Evolutionary conservation across 192 early-diverging fungal genomes (phyloP).

Genomic region (Martensiomyces pterosporus): DNA sequence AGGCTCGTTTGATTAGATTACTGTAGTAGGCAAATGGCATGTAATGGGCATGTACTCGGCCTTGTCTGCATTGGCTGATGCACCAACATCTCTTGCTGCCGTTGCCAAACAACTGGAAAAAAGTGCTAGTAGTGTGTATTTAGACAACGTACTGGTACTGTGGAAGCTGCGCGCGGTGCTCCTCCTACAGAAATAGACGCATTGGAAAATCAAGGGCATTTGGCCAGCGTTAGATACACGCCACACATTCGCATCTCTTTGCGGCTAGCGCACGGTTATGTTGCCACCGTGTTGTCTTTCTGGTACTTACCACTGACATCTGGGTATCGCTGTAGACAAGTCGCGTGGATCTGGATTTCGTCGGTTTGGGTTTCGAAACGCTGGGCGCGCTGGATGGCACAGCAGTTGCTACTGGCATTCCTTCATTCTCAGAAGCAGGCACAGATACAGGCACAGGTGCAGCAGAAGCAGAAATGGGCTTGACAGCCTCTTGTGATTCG

Average conservation of each 20-base stretch:
- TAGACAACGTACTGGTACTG: slow-evolving; percentile 16
- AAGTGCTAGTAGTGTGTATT: too few species aligned
- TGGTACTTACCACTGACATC: slow-evolving; percentile 41
- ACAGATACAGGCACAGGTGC: slow-evolving; percentile 4
- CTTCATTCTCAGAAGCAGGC: slow-evolving; percentile 15
- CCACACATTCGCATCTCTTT: too few species aligned
- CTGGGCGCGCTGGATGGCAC: too few species aligned
- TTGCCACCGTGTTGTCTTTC: not conserved
- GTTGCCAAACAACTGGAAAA: too few species aligned
- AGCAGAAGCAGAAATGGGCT: slow-evolving; percentile 13
- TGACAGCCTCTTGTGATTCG: slow-evolving; percentile 16
- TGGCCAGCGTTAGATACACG: too few species aligned
- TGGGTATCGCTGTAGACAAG: slow-evolving; percentile 34
- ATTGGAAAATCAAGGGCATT: too few species aligned
- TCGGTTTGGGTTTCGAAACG: slow-evolving; percentile 5
- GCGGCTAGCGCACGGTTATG: too few species aligned
- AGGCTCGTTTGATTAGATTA: too few species aligned
- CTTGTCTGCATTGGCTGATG: too few species aligned
- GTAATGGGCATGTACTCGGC: too few species aligned
- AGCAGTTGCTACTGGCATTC: not conserved
- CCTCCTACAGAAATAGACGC: slow-evolving; percentile 26
- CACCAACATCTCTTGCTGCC: too few species aligned
- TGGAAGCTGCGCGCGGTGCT: slow-evolving; percentile 32
- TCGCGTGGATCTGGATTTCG: slow-evolving; percentile 21
- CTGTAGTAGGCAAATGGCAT: too few species aligned